phyloP scores from a whole-genome alignment of 2,329 filamentous ascomycete species.

The Neurospora sp. region DNA sequence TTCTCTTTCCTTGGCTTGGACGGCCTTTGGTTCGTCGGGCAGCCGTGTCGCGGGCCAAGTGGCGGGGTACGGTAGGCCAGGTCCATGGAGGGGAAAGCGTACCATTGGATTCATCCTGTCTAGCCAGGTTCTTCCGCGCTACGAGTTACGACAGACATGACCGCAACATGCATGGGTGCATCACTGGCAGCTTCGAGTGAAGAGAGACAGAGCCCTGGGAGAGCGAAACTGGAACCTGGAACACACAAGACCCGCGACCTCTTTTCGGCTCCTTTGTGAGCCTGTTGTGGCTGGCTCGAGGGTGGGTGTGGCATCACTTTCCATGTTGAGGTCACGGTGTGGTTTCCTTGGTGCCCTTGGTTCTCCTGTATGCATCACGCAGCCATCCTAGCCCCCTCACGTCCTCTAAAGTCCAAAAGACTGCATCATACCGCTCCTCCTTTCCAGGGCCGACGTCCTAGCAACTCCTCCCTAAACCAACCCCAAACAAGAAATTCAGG shows the following conservation, averaged over 20 bases:
- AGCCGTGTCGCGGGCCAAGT: constrained; percentile 10
- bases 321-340: background rate
- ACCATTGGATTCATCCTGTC: constrained; percentile 14
- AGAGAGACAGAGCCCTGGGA: constrained; percentile 1
- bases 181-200: constrained; percentile 3
- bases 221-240: background rate
- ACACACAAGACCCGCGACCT: background rate
- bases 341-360: background rate
- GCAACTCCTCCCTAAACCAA: background rate
- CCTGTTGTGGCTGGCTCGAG: background rate
- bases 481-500: background rate
- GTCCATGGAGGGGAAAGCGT: constrained; percentile 11
- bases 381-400: background rate
- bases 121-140: background rate
- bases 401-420: background rate
- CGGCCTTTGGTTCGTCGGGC: background rate
- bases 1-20: background rate
- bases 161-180: constrained; percentile 10
- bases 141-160: constrained; percentile 10
- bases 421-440: background rate
- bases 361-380: background rate
- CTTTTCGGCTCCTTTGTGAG: background rate
- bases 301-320: background rate
- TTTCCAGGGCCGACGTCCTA: background rate
- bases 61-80: constrained; percentile 18